Conservation (phyloP, 148 eudicot species). For the Chenopodium album region DNA sequence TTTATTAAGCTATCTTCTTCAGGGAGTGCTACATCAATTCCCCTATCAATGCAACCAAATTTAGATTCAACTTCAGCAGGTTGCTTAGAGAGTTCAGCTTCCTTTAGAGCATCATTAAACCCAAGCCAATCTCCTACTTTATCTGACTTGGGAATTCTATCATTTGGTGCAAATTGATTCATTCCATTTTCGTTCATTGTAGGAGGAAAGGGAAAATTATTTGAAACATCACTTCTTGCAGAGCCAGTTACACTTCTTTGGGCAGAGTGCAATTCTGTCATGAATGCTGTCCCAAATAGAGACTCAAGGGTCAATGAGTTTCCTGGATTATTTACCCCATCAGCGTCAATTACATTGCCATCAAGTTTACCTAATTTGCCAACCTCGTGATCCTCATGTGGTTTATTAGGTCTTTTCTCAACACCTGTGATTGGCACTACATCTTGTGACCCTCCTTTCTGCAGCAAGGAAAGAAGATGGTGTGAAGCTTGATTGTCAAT, state of each 20-base stretch:
- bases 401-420: conserved; percentile 34
- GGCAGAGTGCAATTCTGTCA: conserved; percentile 81
- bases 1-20: conserved; percentile 63
- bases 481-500: conserved; percentile 64
- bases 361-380: conserved; percentile 20
- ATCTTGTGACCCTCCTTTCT: conserved; percentile 46
- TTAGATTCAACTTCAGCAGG: conserved; percentile 34
- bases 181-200: conserved; percentile 32
- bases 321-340: conserved; percentile 33
- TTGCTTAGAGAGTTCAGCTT: conserved; percentile 38
- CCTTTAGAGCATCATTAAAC: conserved; percentile 37
- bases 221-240: conserved; percentile 36
- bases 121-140: conserved; percentile 46
- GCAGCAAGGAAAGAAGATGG: conserved; percentile 81
- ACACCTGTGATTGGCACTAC: conserved; percentile 21
- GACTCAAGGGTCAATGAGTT: conserved; percentile 68
- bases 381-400: conserved; percentile 21
- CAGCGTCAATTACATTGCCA: conserved; percentile 35
- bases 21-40: conserved; percentile 48
- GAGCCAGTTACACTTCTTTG: conserved; percentile 51
- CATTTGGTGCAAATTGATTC: conserved; percentile 30
- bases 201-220: conserved; percentile 29
- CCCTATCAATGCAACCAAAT: conserved; percentile 38
- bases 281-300: conserved; percentile 86
- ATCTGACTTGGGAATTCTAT: conserved; percentile 27